A percentile compares a stretch with the other conserved stretches of the same genome.
Evolutionary conservation across 1,284 basidiomycete species (phyloP).

Genomic region (Mycosarcoma mackinlayi): DNA sequence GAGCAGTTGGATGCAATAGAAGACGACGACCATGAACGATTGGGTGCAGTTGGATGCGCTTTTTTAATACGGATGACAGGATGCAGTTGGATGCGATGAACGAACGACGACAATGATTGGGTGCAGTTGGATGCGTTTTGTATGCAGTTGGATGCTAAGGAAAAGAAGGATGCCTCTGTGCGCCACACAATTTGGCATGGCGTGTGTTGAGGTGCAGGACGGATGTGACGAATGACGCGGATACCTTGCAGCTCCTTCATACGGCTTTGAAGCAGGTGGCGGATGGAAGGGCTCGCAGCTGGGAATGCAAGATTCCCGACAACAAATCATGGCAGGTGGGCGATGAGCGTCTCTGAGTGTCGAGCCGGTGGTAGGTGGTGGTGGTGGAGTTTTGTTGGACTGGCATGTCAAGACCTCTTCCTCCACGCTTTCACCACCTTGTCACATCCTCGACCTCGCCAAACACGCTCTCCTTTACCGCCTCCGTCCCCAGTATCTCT

Average conservation of each 20-base stretch:
- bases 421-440: constrained; percentile 50
- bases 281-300: too few relatives aligned
- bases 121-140: constrained; percentile 5
- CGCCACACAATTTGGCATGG: too few relatives aligned
- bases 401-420: too few relatives aligned
- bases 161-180: background rate
- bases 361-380: too few relatives aligned
- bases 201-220: too few relatives aligned
- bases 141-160: background rate
- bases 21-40: background rate
- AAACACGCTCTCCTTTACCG: constrained; percentile 57
- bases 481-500: constrained; percentile 4
- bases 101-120: background rate
- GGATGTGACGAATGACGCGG: too few relatives aligned
- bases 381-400: too few relatives aligned
- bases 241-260: too few relatives aligned
- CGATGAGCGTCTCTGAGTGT: too few relatives aligned
- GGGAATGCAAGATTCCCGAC: too few relatives aligned
- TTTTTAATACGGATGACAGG: background rate
- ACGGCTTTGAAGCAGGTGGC: too few relatives aligned
- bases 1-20: constrained; percentile 25
- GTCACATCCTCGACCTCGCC: constrained; percentile 64
- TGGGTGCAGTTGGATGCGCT: constrained; percentile 16
- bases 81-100: constrained; percentile 23
- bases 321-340: too few relatives aligned